A percentile compares a stretch with the other conserved stretches of the same genome.
Conservation (phyloP, 2,329 filamentous ascomycete species). For the Botrytis pseudocinerea region DNA sequence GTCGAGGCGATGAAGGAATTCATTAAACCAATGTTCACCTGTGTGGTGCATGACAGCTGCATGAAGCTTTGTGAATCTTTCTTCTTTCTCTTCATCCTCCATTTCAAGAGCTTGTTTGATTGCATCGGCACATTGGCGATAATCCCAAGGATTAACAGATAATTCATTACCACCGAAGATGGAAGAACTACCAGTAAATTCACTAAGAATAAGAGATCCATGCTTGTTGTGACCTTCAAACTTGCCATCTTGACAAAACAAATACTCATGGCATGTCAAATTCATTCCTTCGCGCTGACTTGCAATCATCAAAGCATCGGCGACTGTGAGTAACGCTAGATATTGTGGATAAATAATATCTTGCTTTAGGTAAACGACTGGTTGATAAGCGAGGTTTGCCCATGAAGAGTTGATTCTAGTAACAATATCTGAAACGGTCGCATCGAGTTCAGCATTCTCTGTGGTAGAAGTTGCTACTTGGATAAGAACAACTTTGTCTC, state of each 20-base stretch:
- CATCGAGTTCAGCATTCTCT: constrained; percentile 84
- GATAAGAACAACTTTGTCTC: constrained; percentile 83
- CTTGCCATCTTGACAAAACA: constrained; percentile 87
- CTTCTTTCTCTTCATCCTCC: constrained; percentile 68
- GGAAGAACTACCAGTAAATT: constrained; percentile 90
- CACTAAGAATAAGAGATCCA: constrained; percentile 86
- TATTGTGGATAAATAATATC: constrained; percentile 93
- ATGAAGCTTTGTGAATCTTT: constrained; percentile 73
- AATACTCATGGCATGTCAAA: constrained; percentile 88
- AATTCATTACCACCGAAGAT: constrained; percentile 81
- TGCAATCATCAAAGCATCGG: constrained; percentile 91
- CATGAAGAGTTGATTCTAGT: constrained; percentile 90
- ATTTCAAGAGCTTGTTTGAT: constrained; percentile 84
- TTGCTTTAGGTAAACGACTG: constrained; percentile 90
- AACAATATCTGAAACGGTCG: constrained; percentile 88
- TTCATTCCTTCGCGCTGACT: constrained; percentile 98
- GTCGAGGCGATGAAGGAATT: constrained; percentile 69
- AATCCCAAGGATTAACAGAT: constrained; percentile 94
- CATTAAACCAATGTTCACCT: constrained; percentile 81
- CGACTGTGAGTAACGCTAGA: constrained; percentile 84
- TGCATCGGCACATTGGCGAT: constrained; percentile 80
- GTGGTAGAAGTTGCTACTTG: constrained; percentile 91
- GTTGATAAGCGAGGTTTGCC: constrained; percentile 88
- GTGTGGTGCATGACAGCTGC: constrained; percentile 77
- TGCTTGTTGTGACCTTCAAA: constrained; percentile 71